A percentile compares a stretch with the other conserved stretches of the same genome.
These are phyloP conservation scores for Bipolaris sorokiniana DNA, from an alignment of 2,329 filamentous ascomycete genomes.

Conservation along the genomic window DNA sequence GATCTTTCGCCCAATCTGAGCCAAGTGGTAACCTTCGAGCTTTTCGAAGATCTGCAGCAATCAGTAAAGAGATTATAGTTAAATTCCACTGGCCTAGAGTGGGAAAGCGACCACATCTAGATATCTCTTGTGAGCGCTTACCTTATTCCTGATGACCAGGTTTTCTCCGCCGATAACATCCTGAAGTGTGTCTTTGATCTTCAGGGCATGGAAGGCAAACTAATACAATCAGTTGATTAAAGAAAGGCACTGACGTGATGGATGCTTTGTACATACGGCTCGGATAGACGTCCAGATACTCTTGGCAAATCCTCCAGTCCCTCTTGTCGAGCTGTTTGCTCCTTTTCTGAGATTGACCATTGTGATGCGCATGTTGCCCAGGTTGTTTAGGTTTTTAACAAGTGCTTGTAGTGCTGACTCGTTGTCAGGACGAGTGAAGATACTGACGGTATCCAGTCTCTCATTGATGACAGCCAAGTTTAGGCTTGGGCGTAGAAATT, in stretches of 20 bases:
- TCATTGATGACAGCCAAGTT: constrained; percentile 71
- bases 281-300: constrained; percentile 77
- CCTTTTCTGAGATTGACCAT: constrained; percentile 79
- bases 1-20: constrained; percentile 72
- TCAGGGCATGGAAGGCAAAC: constrained; percentile 75
- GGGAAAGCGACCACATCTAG: accelerated
- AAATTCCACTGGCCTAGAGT: not conserved
- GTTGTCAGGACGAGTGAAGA: constrained; percentile 74
- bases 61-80: not conserved
- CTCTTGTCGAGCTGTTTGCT: constrained; percentile 61
- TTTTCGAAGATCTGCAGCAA: constrained; percentile 60
- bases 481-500: constrained; percentile 79
- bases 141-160: constrained; percentile 62
- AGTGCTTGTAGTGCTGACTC: constrained; percentile 61
- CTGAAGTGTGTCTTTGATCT: constrained; percentile 68
- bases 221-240: constrained; percentile 33
- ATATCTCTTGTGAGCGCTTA: constrained; percentile 29
- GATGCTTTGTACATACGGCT: constrained; percentile 45
- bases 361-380: constrained; percentile 76
- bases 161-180: constrained; percentile 62
- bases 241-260: not conserved
- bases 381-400: constrained; percentile 66
- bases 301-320: constrained; percentile 63
- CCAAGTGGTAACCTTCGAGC: constrained; percentile 65
- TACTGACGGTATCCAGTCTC: constrained; percentile 71